phyloP scores from a whole-genome alignment of 805 yeast species.

The Pichia insulana region DNA sequence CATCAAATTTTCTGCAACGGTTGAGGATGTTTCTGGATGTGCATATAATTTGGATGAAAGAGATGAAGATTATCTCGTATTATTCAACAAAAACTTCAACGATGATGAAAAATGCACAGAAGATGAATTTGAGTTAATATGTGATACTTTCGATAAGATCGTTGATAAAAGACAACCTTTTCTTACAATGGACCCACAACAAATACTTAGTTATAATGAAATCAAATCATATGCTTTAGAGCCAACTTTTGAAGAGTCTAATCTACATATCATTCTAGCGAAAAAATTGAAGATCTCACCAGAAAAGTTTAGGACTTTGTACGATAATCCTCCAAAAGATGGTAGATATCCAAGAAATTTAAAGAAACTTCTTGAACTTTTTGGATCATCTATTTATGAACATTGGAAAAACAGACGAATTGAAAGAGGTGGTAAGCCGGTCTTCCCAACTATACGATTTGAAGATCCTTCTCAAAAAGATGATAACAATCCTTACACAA shows the following conservation, averaged over 20 bases:
- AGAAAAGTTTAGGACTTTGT: conserved; percentile 46
- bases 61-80: conserved; percentile 61
- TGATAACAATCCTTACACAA: conserved; percentile 88
- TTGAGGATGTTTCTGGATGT: conserved; percentile 88
- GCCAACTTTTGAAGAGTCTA: conserved; percentile 30
- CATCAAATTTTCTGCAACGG: conserved; percentile 85
- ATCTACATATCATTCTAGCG: conserved; percentile 51
- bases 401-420: conserved; percentile 79
- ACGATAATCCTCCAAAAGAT: conserved; percentile 39
- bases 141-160: conserved; percentile 64
- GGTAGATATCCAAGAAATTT: conserved; percentile 37
- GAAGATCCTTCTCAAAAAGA: conserved; percentile 79
- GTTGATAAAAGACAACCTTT: conserved; percentile 83
- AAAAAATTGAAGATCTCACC: conserved; percentile 41
- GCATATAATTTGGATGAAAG: conserved; percentile 84
- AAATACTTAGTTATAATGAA: conserved; percentile 63
- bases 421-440: conserved; percentile 55
- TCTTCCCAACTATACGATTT: conserved; percentile 69
- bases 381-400: conserved; percentile 62
- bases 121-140: conserved; percentile 76
- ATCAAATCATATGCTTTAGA: conserved; percentile 43
- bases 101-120: conserved; percentile 44
- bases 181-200: conserved; percentile 73
- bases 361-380: conserved; percentile 39
- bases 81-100: conserved; percentile 31